Base-by-base conservation (phyloP, 2,329 filamentous ascomycete species). In the Nothomitra cinnamomea region DNA sequence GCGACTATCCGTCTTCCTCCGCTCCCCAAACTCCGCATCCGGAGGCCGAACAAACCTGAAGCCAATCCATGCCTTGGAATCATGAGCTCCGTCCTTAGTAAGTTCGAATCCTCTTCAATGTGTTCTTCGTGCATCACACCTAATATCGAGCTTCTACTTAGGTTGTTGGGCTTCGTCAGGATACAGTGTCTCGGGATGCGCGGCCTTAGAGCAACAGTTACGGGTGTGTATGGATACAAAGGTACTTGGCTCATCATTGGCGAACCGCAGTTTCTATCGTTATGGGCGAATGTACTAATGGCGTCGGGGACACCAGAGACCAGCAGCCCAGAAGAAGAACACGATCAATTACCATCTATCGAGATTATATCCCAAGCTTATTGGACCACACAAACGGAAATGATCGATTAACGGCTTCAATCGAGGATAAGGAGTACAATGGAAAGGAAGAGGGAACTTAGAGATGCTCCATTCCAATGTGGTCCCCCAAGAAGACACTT, bases 301-400 rank as follows among this genome's bases (percentile, higher is more conserved):
- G 52, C 48, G 25, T 32, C 41, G 13, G 42, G 50, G 5, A 2
- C 56, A 69, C 57, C 64, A 82, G 79, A 78, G 73, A 74, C 67
- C 75, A 49, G 67, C 67, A 58, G 67, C 70, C 54, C 66, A 69
- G 58, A 78, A 79, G 65, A 87, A 82, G 72, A 90, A 81, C 67
- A 80, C 78, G 58, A 88, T 96, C 78, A 96, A 96, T 71, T 89
- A 89, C 74, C 89, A 95, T 66, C 73, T 96, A 43, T 77, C 78
- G 59, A 79, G 92, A 62, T 78, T 85, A 72, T 85, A 83, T 61
- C 79, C 80, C 13, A 79, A 82, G 66, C 73, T 94, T 73, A 77
- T 82, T 70, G 76, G 83, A 63, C 76, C 80, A 59, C 72, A 80
- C 77, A 78, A 89, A 69, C 76, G 74, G 67, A 78, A 82, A 61